phyloP scores from a whole-genome alignment of 176 grass and related monocot genomes.

The Hsuehochloa calcarea region DNA sequence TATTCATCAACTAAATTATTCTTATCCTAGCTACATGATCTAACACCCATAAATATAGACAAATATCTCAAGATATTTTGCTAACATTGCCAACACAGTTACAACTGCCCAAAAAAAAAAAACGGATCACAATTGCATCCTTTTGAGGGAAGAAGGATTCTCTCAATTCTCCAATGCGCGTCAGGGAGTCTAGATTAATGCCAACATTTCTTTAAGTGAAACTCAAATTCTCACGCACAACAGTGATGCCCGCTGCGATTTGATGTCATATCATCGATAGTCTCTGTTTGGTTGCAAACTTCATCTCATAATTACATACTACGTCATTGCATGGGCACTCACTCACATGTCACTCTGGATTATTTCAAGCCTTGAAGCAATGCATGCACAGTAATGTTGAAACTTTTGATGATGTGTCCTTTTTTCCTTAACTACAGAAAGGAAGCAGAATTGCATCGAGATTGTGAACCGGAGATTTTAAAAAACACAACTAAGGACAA shows the following conservation, averaged over 20 bases:
- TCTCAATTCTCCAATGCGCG: too few relatives aligned
- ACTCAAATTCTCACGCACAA: too few relatives aligned
- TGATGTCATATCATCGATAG: not conserved
- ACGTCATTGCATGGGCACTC: not conserved
- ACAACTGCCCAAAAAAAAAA: too few relatives aligned
- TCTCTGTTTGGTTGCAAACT: not conserved
- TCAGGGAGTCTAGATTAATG: too few relatives aligned
- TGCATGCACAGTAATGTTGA: not conserved
- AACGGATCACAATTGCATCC: too few relatives aligned
- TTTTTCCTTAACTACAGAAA: conserved; percentile 3
- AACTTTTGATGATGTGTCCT: conserved; percentile 33
- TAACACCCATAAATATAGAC: too few relatives aligned
- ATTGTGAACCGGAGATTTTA: not conserved
- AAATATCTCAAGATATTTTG: too few relatives aligned
- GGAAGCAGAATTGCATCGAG: conserved; percentile 7
- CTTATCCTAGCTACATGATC: too few relatives aligned
- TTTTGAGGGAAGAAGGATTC: too few relatives aligned
- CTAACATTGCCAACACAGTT: too few relatives aligned
- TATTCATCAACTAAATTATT: too few relatives aligned
- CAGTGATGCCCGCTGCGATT: not conserved
- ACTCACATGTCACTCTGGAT: not conserved
- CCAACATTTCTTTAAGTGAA: too few relatives aligned
- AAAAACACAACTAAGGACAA: not conserved
- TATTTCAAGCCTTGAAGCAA: not conserved
- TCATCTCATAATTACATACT: not conserved